Percentiles rank a stretch among this genome's conserved stretches.
These are phyloP conservation scores for Mixia osmundae DNA, from an alignment of 1,284 basidiomycete genomes.

Conservation along the genomic window DNA sequence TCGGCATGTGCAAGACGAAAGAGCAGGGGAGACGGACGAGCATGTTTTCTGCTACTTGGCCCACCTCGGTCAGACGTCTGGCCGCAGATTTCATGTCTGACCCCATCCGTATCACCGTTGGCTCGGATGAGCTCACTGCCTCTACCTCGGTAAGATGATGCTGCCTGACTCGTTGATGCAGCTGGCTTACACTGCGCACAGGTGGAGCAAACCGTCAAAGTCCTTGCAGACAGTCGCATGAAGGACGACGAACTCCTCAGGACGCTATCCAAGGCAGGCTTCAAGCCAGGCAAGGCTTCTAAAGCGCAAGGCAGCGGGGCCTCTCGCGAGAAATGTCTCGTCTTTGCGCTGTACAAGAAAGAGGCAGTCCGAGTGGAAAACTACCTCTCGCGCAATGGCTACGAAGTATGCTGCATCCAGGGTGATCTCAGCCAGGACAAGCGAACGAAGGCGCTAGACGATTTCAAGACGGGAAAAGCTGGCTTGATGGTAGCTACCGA, in stretches of 20 bases:
- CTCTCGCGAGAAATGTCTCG: constrained; percentile 42
- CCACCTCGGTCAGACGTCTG: constrained; percentile 79
- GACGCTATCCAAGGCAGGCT: constrained; percentile 15
- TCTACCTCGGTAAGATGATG: constrained; percentile 81
- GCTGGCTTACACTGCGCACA: too few relatives aligned
- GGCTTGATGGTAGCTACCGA: constrained; percentile 80
- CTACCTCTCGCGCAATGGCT: constrained; percentile 53
- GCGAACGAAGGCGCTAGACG: constrained; percentile 63
- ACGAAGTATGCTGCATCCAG: constrained; percentile 36
- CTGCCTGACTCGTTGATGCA: too few relatives aligned
- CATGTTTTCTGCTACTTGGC: constrained; percentile 86
- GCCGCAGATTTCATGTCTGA: constrained; percentile 69
- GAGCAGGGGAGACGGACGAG: constrained; percentile 21
- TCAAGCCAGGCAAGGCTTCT: constrained; percentile 17
- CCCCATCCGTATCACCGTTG: constrained; percentile 79
- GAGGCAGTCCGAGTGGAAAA: constrained; percentile 75
- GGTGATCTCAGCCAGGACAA: constrained; percentile 63
- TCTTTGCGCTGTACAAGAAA: constrained; percentile 96
- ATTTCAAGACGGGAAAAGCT: constrained; percentile 66
- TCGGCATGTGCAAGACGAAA: constrained; percentile 38
- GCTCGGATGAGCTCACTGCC: constrained; percentile 81
- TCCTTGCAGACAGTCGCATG: constrained; percentile 60
- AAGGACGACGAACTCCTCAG: constrained; percentile 42
- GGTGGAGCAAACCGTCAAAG: constrained; percentile 56
- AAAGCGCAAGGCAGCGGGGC: constrained; percentile 19